Base-by-base conservation (phyloP, 495 filamentous ascomycete genomes). In the Coniosporium apollinis region DNA sequence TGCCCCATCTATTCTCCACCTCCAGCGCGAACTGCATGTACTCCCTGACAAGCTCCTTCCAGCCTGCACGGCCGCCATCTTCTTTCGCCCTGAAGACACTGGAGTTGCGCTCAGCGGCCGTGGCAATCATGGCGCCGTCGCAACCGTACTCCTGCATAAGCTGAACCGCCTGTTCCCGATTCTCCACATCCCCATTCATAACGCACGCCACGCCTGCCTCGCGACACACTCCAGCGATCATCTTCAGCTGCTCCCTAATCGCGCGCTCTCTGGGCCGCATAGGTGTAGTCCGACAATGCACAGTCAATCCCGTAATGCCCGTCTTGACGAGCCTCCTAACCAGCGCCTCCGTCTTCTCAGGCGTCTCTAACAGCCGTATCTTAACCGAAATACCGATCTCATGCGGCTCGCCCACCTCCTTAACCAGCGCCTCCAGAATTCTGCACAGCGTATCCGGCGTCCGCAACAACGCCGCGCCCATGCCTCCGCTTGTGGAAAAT, bases 71-170 rank as follows among this genome's bases (percentile, higher is more conserved):
- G 2, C 77, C 76, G 1, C 79, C 80, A 19, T 77, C 69, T 0
- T 61, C 70, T 19, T 66, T 54, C 2, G 62, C 44, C 21, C 77
- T 67, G 61, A 96, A 97, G 39, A 75, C 79, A 29, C 79, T 87
- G 14, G 82, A 69, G 45, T 97, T 96, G 39, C 71, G 61, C 60
- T 96, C 89, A 0, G 89, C 89, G 5, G 79, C 66, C 2, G 79
- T 87, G 8, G 89, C 91, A 48, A 97, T 94, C 89, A 97, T 97
- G 31, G 81, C 87, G 10, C 86, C 89, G 46, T 96, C 89, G 2
- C 79, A 82, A 3, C 76, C 77, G 45, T 65, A 92, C 48, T 93
- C 76, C 11, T 63, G 31, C 34, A 81, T 72, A 13, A 96, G 57
- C 34, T 63, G 50, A 2, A 76, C 48, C 2, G 73, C 85, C 32